Evolutionary conservation across 139 green algal genomes (phyloP), one percentile per base, ranked within the genome.

Genomic region (Chlorella ohadii): DNA sequence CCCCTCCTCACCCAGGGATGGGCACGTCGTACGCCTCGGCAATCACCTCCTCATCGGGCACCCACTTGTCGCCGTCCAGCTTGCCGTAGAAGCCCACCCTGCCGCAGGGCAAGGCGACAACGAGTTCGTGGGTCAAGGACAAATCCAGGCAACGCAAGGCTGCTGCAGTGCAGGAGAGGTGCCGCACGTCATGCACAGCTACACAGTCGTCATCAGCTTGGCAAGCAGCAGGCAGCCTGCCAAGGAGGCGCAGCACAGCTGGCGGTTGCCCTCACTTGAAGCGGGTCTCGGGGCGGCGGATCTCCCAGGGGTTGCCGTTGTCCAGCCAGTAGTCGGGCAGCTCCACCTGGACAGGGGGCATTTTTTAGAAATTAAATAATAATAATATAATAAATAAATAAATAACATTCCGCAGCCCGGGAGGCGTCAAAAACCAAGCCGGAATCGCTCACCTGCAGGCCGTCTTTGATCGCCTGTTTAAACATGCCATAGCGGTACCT

Each of bases 401-500:
- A n/a, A n/a, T n/a, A n/a, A n/a, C n/a, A n/a, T n/a, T n/a, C n/a
- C n/a, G n/a, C n/a, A n/a, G n/a, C n/a, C n/a, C n/a, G n/a, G n/a
- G n/a, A n/a, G n/a, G n/a, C n/a, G n/a, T n/a, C n/a, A n/a, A 72
- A 34, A 47, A 51, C 6, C 15, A n/a, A n/a, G 34, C 34, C 34
- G 36, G 47, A 25, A 28, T 3, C 7, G 47, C 76, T 11, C 76
- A 82, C 76, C 78, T 83, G 78, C 39, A 75, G 28, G 23, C 78
- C 78, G n/a, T 83, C 78, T 63, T 83, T 74, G 9, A 83, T 38
- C 39, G 61, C 78, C 78, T 99, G 96, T 47, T 93, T 89, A 89
- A 99, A 99, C 97, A 99, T 99, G 77, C 97, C 97, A 86, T 99
- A 99, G 79, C 96, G 92, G 93, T 99, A 99, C 25, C 97, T 94